Conservation (phyloP, 202 grass and related monocot genomes). For the Setaria viridis region DNA sequence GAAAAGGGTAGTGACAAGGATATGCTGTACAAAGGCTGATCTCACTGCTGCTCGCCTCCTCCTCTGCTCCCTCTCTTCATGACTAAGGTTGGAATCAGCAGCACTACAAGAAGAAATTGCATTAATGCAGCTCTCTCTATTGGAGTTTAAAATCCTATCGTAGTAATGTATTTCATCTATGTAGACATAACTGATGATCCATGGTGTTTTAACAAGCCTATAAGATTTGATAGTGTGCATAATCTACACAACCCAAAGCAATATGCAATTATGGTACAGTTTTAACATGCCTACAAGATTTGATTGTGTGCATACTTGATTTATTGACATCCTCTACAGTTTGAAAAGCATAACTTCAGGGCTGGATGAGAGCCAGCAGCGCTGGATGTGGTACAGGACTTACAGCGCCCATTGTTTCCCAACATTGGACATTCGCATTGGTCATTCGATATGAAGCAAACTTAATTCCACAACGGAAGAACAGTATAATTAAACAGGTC, state of each 20-base stretch:
- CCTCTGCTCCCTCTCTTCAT: slow-evolving; percentile 61
- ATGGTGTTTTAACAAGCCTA: background rate
- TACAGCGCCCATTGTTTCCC: background rate
- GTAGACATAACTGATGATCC: slow-evolving; percentile 11
- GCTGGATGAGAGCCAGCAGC: background rate
- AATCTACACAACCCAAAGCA: background rate
- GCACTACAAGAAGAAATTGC: slow-evolving; percentile 21
- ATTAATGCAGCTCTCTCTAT: slow-evolving; percentile 9
- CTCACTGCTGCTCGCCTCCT: slow-evolving; percentile 30
- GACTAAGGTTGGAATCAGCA: slow-evolving; percentile 53
- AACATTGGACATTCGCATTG: background rate
- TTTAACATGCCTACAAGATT: background rate
- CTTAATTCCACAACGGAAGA: background rate
- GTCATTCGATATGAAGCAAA: background rate
- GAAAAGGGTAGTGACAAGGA: slow-evolving; percentile 54
- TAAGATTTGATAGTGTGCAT: background rate
- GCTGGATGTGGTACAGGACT: background rate
- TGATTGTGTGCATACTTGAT: background rate
- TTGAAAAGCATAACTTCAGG: slow-evolving; percentile 16
- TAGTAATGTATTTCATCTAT: background rate
- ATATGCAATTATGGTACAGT: too few species aligned
- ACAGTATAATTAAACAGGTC: background rate
- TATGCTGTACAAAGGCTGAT: slow-evolving; percentile 51
- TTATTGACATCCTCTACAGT: slow-evolving; percentile 2
- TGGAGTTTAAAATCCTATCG: background rate